A percentile compares a stretch with the other conserved stretches of the same genome.
Evolutionary conservation across 495 filamentous ascomycete species (phyloP).

Genomic region (Penicillium angulare): DNA sequence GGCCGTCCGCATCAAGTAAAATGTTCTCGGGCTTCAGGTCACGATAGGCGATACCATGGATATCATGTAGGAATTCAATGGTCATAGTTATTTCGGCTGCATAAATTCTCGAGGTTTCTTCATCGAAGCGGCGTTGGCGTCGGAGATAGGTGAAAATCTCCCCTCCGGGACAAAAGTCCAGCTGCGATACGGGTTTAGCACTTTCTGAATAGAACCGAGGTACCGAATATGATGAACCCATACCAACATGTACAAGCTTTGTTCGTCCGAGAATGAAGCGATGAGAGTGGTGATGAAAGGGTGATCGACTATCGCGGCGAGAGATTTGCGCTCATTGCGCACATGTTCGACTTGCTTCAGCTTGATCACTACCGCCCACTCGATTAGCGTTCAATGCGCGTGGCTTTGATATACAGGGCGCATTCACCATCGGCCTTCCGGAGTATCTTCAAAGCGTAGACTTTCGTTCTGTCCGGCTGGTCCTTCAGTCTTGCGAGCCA

Average conservation of each 20-base stretch:
- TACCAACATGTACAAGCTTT: slow-evolving; percentile 90
- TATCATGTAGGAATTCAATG: slow-evolving; percentile 87
- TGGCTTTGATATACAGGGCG: background rate
- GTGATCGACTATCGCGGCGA: slow-evolving; percentile 84
- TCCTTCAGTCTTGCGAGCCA: slow-evolving; percentile 75
- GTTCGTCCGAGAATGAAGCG: slow-evolving; percentile 84
- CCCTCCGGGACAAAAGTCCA: slow-evolving; percentile 91
- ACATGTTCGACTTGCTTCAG: slow-evolving; percentile 98
- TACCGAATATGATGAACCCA: slow-evolving; percentile 16
- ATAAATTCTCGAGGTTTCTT: slow-evolving; percentile 85
- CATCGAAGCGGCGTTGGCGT: slow-evolving; percentile 80
- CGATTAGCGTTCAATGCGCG: slow-evolving; percentile 5
- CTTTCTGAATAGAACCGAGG: slow-evolving; percentile 3
- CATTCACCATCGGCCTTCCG: slow-evolving; percentile 76
- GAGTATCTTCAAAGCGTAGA: slow-evolving; percentile 91
- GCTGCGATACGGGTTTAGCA: slow-evolving; percentile 38
- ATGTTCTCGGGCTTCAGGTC: slow-evolving; percentile 98
- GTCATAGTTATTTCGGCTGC: slow-evolving; percentile 93
- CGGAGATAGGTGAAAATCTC: slow-evolving; percentile 95
- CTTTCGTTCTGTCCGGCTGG: slow-evolving; percentile 60
- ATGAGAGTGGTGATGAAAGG: slow-evolving; percentile 94
- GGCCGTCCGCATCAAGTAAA: slow-evolving; percentile 84
- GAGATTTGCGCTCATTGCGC: slow-evolving; percentile 84
- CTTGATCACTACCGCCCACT: slow-evolving; percentile 67
- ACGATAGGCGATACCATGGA: slow-evolving; percentile 82